These are phyloP conservation scores for Nakazawaea pomicola DNA, from an alignment of 805 yeast species.

Conservation along the genomic window DNA sequence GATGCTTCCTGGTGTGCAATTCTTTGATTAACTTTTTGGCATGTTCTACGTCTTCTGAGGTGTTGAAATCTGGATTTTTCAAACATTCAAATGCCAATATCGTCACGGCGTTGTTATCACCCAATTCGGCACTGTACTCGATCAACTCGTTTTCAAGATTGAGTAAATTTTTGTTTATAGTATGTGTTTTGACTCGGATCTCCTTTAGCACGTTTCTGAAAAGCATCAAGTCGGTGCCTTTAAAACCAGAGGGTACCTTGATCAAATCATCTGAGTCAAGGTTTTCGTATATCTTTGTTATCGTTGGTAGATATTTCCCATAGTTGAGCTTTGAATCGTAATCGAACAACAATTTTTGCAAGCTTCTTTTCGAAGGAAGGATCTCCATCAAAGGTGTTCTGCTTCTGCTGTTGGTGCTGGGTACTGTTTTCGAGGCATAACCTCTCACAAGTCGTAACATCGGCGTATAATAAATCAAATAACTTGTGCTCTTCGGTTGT, in stretches of 20 bases:
- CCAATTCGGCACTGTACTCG: constrained; percentile 81
- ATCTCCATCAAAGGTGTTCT: constrained; percentile 38
- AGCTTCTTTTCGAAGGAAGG: constrained; percentile 53
- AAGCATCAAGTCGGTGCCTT: constrained; percentile 55
- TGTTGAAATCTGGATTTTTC: constrained; percentile 23
- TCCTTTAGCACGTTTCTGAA: constrained; percentile 64
- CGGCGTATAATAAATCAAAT: too few species aligned
- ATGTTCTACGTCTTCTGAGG: constrained; percentile 51
- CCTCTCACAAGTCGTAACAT: neutral
- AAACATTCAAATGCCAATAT: constrained; percentile 66
- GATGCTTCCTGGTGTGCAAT: constrained; percentile 58
- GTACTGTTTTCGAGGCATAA: neutral
- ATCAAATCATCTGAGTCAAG: constrained; percentile 28
- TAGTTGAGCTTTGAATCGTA: constrained; percentile 54
- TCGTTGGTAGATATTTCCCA: constrained; percentile 47
- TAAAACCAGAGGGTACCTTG: constrained; percentile 11
- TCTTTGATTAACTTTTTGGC: constrained; percentile 59
- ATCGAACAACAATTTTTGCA: constrained; percentile 62
- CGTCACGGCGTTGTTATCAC: constrained; percentile 77
- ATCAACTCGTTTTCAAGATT: constrained; percentile 66
- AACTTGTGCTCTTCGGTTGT: too few species aligned
- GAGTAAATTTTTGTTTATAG: constrained; percentile 50
- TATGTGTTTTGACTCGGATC: constrained; percentile 55
- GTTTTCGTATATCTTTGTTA: constrained; percentile 44
- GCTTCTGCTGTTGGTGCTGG: neutral